phyloP scores from a whole-genome alignment of 305 asterid species.

The Andrographis paniculata region DNA sequence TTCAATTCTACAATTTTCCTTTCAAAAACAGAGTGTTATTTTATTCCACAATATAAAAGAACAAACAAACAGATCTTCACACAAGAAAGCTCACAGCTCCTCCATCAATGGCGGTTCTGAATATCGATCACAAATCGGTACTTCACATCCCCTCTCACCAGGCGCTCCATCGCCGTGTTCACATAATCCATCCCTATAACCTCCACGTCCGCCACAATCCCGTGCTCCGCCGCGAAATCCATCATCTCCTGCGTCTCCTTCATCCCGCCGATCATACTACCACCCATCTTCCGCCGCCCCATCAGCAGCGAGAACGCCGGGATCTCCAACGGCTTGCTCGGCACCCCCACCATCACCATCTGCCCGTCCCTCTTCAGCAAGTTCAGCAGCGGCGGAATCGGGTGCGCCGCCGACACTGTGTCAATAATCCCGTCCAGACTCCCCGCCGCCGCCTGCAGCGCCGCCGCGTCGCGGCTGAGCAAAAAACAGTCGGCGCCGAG shows the following conservation, averaged over 20 bases:
- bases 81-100: no score
- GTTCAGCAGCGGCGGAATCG: slow-evolving; percentile 2
- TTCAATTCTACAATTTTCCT: no score
- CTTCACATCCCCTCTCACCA: slow-evolving; percentile 11
- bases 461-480: slow-evolving; percentile 4
- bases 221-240: slow-evolving; percentile 9
- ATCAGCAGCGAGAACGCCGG: slow-evolving; percentile 11
- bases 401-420: slow-evolving; percentile 12
- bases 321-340: slow-evolving; percentile 18
- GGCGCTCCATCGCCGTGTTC: slow-evolving; percentile 16
- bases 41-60: no score
- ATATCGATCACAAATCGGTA: slow-evolving; percentile 17
- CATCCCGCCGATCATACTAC: slow-evolving; percentile 17
- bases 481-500: slow-evolving; percentile 17
- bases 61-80: no score
- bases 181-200: slow-evolving; percentile 6
- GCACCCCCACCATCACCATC: slow-evolving; percentile 15
- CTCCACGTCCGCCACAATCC: slow-evolving; percentile 14
- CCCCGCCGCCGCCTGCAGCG: slow-evolving; percentile 13
- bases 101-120: background rate
- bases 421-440: slow-evolving; percentile 20
- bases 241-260: slow-evolving; percentile 1
- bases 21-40: no score
- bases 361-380: slow-evolving; percentile 18
- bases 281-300: slow-evolving; percentile 11